These are phyloP conservation scores for Cardamine chenopodiifolia DNA, from an alignment of 345 rosid species.

Conservation along the genomic window DNA sequence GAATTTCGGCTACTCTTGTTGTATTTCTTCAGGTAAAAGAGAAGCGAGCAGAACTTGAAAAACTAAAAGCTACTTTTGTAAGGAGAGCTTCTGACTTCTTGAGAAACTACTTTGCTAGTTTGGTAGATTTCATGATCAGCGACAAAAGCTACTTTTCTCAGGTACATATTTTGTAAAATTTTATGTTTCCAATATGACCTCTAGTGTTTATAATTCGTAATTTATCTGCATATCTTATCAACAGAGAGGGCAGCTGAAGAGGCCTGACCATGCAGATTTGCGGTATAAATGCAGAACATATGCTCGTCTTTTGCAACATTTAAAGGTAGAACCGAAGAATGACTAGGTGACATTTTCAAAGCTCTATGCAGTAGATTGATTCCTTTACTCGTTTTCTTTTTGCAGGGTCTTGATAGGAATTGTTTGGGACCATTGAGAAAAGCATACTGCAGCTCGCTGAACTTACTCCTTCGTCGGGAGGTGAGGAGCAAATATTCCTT, in stretches of 20 bases:
- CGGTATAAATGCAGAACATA: constrained; percentile 98
- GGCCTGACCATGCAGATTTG: constrained; percentile 99
- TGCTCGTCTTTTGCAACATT: constrained; percentile 97
- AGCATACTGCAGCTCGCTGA: constrained; percentile 96
- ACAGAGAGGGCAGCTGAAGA: constrained; percentile 97
- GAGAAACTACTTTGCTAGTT: constrained; percentile 92
- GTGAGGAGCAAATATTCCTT: constrained; percentile 49
- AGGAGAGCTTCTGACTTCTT: constrained; percentile 94
- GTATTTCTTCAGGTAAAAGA: constrained; percentile 68
- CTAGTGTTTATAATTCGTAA: constrained; percentile 26
- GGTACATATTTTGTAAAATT: constrained; percentile 47
- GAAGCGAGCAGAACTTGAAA: constrained; percentile 85
- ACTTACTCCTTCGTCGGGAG: constrained; percentile 98
- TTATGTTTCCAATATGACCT: constrained; percentile 9
- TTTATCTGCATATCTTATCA: constrained; percentile 34
- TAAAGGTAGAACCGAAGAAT: constrained; percentile 61
- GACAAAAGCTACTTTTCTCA: constrained; percentile 99
- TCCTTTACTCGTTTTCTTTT: constrained; percentile 17
- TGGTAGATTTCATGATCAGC: constrained; percentile 98
- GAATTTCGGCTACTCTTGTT: constrained; percentile 22
- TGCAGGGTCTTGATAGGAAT: constrained; percentile 87
- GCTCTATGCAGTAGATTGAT: constrained; percentile 20
- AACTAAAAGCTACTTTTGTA: constrained; percentile 75
- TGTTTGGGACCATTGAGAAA: constrained; percentile 90
- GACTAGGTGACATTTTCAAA: constrained; percentile 9